These are phyloP conservation scores for Leccinum holopus DNA, from an alignment of 1,284 basidiomycete species.

Conservation along the genomic window DNA sequence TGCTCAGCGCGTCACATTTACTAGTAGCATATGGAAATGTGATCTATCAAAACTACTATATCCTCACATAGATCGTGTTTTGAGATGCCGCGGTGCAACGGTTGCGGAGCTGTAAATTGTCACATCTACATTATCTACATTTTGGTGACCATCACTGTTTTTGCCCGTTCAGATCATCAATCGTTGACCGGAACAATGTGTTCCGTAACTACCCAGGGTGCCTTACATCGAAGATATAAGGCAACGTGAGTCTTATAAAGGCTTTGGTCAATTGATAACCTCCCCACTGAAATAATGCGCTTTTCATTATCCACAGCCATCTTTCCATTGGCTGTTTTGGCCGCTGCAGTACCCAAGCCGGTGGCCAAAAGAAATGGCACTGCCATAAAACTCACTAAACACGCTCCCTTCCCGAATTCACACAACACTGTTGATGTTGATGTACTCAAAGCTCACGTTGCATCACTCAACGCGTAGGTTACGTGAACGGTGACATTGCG, in stretches of 20 bases:
- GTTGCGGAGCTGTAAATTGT: too few species aligned
- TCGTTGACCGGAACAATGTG: not conserved
- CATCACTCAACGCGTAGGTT: not conserved
- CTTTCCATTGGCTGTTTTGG: not conserved
- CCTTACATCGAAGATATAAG: not conserved
- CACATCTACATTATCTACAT: too few species aligned
- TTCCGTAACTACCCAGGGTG: too few species aligned
- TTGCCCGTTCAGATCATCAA: not conserved
- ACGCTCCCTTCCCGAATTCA: not conserved
- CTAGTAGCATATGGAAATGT: too few species aligned
- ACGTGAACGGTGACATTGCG: not conserved
- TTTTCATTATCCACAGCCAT: not conserved
- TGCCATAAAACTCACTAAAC: not conserved
- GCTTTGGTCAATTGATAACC: not conserved
- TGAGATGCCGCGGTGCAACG: too few species aligned
- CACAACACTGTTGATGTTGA: not conserved
- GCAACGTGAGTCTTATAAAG: not conserved
- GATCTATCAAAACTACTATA: too few species aligned
- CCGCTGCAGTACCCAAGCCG: not conserved
- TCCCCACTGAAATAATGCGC: not conserved
- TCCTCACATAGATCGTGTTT: too few species aligned
- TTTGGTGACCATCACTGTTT: too few species aligned
- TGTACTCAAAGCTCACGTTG: not conserved
- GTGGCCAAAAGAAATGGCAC: not conserved
- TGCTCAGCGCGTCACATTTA: too few species aligned